A percentile compares a stretch with the other conserved stretches of the same genome.
Evolutionary conservation across 192 early-diverging fungal genomes (phyloP).

Genomic region (Funneliformis mosseae): DNA sequence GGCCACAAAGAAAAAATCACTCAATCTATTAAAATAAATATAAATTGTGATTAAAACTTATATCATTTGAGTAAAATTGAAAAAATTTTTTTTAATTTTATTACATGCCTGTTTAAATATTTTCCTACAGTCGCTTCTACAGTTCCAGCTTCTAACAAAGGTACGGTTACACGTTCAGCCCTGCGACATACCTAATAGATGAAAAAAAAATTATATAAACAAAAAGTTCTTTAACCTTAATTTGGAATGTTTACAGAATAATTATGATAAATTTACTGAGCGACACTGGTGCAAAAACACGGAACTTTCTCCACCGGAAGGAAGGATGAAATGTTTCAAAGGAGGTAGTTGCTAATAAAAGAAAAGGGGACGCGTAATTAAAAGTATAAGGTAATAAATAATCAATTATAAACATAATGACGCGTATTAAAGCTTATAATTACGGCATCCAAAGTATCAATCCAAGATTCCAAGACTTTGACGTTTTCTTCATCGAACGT

Average conservation of each 20-base stretch:
- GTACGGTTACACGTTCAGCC: constrained; percentile 82
- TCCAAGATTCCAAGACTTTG: constrained; percentile 77
- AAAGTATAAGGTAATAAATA: too few species aligned
- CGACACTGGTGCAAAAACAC: constrained; percentile 83
- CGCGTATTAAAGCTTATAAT: constrained; percentile 57
- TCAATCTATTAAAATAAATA: constrained; percentile 50
- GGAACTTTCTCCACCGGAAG: constrained; percentile 84
- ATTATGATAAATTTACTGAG: constrained; percentile 50
- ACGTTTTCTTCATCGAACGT: constrained; percentile 76
- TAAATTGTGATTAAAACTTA: background rate
- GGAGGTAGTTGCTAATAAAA: constrained; percentile 44
- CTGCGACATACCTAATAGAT: constrained; percentile 64
- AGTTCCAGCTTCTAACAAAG: constrained; percentile 59
- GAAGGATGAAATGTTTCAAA: constrained; percentile 49
- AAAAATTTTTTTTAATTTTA: background rate
- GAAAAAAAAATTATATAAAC: background rate
- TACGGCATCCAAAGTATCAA: constrained; percentile 71
- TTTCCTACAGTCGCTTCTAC: constrained; percentile 64
- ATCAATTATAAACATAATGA: background rate
- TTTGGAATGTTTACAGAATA: background rate
- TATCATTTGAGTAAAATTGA: background rate
- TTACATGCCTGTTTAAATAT: constrained; percentile 68
- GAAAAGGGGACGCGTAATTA: background rate
- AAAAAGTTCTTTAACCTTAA: background rate
- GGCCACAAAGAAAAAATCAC: constrained; percentile 91